Evolutionary conservation across 257 asterid species (phyloP), one percentile per base, ranked within the genome.

Genomic region (Leptodermis oblonga): DNA sequence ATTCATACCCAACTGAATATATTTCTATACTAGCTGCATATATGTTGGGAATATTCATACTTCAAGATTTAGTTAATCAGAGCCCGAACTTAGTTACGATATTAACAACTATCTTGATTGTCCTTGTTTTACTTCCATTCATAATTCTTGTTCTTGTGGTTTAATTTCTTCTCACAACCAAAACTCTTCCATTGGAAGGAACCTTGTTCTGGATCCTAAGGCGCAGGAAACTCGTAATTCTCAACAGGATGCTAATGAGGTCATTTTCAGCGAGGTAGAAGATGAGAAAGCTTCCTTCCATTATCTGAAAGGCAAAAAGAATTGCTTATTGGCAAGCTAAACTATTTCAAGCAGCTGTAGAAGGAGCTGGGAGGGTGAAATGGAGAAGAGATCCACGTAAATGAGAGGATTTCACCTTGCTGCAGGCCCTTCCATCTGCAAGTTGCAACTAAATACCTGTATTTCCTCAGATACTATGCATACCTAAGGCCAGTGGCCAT

Each of bases 401-500:
- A 72, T 80, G 85, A 31, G 82, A 74, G 74, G 80, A 77, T 54
- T 81, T 81, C 73, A 81, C 82, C 15, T 71, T 77, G 68, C 14
- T 60, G 10, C 80, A 22, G 17, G 53, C 18, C 23, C 52, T 0
- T 64, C 0, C 8, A 0, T n/a, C n/a, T n/a, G n/a, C n/a, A n/a
- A n/a, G n/a, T 2, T 23, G 8, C 41, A 15, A 20, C 71, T 64
- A 2, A 39, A n/a, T n/a, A 12, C 51, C 28, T 14, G 25, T 65
- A 39, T 70, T 39, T 62, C 25, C 54, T 37, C 37, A 81, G 85
- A 75, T 15, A 81, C 64, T 74, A 78, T 45, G 78, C 85, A 60
- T 81, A 75, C 76, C 85, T 83, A 61, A 81, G 85, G 65, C 83
- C 81, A 14, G 83, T 81, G 70, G 85, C 85, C 59, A 75, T 81